Evolutionary conservation across 257 asterid genomes (phyloP).

Genomic region (Nicotiana noctiflora): DNA sequence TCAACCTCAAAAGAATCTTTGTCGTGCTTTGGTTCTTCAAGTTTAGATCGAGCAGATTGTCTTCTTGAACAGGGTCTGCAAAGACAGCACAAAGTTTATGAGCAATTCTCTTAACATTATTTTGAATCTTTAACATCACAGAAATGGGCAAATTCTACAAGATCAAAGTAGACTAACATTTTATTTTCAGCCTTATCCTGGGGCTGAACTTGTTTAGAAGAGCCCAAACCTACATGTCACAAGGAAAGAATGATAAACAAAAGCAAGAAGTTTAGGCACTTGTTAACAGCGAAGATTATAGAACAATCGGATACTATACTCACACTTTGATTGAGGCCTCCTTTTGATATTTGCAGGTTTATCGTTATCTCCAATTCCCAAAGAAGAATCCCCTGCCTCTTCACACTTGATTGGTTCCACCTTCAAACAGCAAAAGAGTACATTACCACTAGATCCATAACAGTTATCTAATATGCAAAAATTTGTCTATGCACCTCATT

Average conservation of each 20-base stretch:
- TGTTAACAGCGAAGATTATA: background rate
- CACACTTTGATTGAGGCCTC: conserved; percentile 33
- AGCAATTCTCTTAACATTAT: background rate
- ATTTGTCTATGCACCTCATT: conserved; percentile 33
- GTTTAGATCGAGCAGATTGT: conserved; percentile 49
- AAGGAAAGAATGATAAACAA: conserved; percentile 8
- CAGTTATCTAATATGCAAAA: conserved; percentile 8
- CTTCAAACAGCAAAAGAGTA: conserved; percentile 14
- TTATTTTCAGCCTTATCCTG: conserved; percentile 29
- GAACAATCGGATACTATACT: conserved; percentile 16
- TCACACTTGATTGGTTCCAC: conserved; percentile 19
- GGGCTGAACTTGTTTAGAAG: conserved; percentile 23
- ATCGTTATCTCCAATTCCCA: conserved; percentile 23
- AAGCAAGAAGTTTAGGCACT: background rate
- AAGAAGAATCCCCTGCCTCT: conserved; percentile 17
- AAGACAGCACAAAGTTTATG: background rate
- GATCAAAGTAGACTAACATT: conserved; percentile 30
- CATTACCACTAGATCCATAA: conserved; percentile 8
- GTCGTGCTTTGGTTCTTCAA: background rate
- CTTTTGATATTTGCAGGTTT: conserved; percentile 23
- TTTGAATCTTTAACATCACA: background rate
- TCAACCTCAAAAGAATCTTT: conserved; percentile 15
- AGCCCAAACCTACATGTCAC: conserved; percentile 27
- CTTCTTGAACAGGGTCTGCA: conserved; percentile 45
- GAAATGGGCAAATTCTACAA: background rate